These are phyloP conservation scores for Begonia peltatifolia DNA, from an alignment of 306 rosid genomes.

Conservation along the genomic window DNA sequence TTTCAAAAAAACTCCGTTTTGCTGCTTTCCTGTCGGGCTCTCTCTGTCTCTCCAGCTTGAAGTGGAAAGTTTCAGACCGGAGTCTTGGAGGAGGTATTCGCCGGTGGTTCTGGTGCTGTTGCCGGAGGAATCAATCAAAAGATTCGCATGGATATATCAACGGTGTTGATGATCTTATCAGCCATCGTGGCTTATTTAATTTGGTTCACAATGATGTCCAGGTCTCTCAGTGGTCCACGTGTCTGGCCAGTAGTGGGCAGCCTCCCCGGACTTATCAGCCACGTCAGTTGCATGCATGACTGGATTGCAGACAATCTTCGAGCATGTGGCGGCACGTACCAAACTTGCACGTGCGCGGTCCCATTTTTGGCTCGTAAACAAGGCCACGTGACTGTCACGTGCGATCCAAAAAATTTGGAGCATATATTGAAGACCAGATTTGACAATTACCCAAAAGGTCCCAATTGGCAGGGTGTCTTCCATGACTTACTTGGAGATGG, in stretches of 20 bases:
- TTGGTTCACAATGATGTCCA: slow-evolving; percentile 42
- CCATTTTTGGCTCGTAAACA: slow-evolving; percentile 63
- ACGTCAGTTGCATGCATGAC: slow-evolving; percentile 70
- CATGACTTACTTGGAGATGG: slow-evolving; percentile 82
- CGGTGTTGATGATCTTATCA: slow-evolving; percentile 31
- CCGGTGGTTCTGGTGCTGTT: background rate
- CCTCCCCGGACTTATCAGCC: slow-evolving; percentile 54
- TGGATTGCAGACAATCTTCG: slow-evolving; percentile 83
- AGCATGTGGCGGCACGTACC: slow-evolving; percentile 76
- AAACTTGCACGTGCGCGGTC: slow-evolving; percentile 52
- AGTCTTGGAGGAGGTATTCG: background rate
- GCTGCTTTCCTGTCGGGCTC: background rate
- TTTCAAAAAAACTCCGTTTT: background rate
- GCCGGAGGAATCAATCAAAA: background rate
- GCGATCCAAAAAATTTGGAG: slow-evolving; percentile 77
- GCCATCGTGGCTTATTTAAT: slow-evolving; percentile 40
- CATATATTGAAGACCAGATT: slow-evolving; percentile 71
- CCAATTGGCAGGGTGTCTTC: slow-evolving; percentile 68
- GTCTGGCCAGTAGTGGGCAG: slow-evolving; percentile 88
- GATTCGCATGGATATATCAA: slow-evolving; percentile 29
- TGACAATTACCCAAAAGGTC: slow-evolving; percentile 89
- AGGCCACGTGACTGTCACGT: slow-evolving; percentile 78
- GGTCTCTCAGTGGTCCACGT: slow-evolving; percentile 63
- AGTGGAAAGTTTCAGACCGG: background rate
- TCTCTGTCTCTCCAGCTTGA: background rate